A percentile compares a stretch with the other conserved stretches of the same genome.
phyloP scores from a whole-genome alignment of 805 yeast genomes.

The Starmerella powellii region DNA sequence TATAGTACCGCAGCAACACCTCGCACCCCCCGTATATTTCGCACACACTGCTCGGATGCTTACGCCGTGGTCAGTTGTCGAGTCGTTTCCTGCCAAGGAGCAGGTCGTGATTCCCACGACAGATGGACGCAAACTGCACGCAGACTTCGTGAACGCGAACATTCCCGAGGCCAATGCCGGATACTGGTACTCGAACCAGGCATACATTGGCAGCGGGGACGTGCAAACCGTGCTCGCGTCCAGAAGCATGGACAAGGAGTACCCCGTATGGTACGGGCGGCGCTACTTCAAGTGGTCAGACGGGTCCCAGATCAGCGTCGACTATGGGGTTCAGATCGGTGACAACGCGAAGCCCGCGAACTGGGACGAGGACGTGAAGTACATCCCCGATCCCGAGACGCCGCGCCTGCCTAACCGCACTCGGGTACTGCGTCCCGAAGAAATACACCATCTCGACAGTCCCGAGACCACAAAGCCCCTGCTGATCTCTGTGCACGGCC shows the following conservation, averaged over 20 bases:
- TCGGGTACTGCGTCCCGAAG: slow-evolving; percentile 39
- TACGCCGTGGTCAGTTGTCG: slow-evolving; percentile 18
- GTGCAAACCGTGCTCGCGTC: slow-evolving; percentile 67
- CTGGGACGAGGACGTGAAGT: slow-evolving; percentile 26
- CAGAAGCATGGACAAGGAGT: slow-evolving; percentile 40
- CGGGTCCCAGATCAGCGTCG: slow-evolving; percentile 63
- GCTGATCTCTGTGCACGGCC: slow-evolving; percentile 58
- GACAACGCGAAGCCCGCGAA: slow-evolving; percentile 27
- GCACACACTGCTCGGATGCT: no score
- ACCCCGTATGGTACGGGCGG: slow-evolving; percentile 62
- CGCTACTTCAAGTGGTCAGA: slow-evolving; percentile 54
- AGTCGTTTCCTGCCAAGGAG: slow-evolving; percentile 7
- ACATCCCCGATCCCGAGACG: slow-evolving; percentile 26
- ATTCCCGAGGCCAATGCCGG: slow-evolving; percentile 40
- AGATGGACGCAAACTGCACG: slow-evolving; percentile 7
- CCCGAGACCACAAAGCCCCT: slow-evolving; percentile 39
- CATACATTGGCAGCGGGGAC: slow-evolving; percentile 56
- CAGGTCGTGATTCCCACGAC: slow-evolving; percentile 13
- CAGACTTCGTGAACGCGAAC: slow-evolving; percentile 27
- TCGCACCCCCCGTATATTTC: background rate
- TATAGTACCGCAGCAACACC: background rate
- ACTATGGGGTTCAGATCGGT: slow-evolving; percentile 43
- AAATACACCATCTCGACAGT: slow-evolving; percentile 31
- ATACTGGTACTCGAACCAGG: slow-evolving; percentile 45
- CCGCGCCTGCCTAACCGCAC: slow-evolving; percentile 41